Evolutionary conservation across 306 rosid genomes (phyloP).

Genomic region (Malus sieversii): DNA sequence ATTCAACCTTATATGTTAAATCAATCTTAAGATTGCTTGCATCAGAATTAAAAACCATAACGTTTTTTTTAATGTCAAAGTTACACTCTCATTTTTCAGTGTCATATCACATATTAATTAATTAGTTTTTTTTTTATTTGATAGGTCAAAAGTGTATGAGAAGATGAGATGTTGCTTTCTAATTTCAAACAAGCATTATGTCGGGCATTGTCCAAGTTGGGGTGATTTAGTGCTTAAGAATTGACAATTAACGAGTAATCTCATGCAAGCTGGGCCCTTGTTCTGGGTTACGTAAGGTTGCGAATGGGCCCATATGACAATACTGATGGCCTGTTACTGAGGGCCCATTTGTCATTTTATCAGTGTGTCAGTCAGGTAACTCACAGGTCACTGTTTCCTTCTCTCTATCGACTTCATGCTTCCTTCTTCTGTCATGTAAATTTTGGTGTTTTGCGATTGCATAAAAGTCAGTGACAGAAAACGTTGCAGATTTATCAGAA

Average conservation of each 20-base stretch:
- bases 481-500: no score
- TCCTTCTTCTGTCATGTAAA: not conserved
- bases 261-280: constrained; percentile 13
- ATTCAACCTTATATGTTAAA: no score
- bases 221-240: not conserved
- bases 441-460: not conserved
- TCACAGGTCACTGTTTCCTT: not conserved
- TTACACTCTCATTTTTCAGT: not conserved
- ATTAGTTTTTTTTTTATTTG: not conserved
- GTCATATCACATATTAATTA: not conserved
- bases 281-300: not conserved
- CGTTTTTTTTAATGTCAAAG: not conserved
- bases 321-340: not conserved
- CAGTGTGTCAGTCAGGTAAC: not conserved
- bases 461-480: no score
- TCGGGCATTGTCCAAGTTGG: not conserved
- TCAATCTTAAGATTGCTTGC: not conserved
- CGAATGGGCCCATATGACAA: constrained; percentile 7
- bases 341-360: not conserved
- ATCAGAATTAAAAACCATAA: no score
- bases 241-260: constrained; percentile 4
- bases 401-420: not conserved
- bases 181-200: not conserved
- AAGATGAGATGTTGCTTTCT: not conserved
- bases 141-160: not conserved